Base-by-base conservation (phyloP, 1,284 basidiomycete species). In the Lentinula novae-zelandiae region DNA sequence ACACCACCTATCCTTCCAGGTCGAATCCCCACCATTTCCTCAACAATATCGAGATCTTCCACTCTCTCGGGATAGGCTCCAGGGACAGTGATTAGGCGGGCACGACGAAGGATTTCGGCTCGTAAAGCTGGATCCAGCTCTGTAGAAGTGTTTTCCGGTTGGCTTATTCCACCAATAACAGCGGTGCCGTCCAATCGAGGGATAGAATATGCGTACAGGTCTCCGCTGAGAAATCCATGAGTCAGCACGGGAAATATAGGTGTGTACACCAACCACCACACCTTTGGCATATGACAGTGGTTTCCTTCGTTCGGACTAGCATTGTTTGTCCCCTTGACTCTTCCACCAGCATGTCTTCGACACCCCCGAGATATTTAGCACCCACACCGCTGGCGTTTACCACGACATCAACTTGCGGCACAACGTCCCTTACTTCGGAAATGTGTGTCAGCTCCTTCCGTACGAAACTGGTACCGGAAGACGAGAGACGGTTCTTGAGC, bases 301-400 rank as follows among this genome's bases (percentile, higher is more conserved):
- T 44, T 51, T 51, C 50, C 12, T 50, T 55, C 15, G 53, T 57
- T 17, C 40, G 50, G 2, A 61, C 60, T 7, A 57, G 34, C 48
- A 61, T 57, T 5, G 60, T 61, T 39, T 61, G 60, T 46, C 60
- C 60, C 38, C 60, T 51, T 2, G 48, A 48, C 31, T 56, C 60
- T 27, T 61, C 46, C 15, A 61, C 60, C 20, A 42, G n/a, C 15
- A 40, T n/a, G 38, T 61, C 60, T 44, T 57, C 38, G 22, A 61
- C 60, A 20, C 60, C 60, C 15, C 60, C 60, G 12, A 61, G 60
- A 40, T 61, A 61, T 42, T 57, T 61, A 12, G 54, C 60, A 48
- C 60, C 60, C 20, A 55, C 53, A 13, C 60, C 60, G 2, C 53
- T 61, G 2, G 60, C 60, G 54, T 61, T 61, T 15, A 61, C 60